Percentiles rank a stretch among this genome's conserved stretches.
phyloP scores from a whole-genome alignment of 768 basidiomycete species.

The Mycena floridula region DNA sequence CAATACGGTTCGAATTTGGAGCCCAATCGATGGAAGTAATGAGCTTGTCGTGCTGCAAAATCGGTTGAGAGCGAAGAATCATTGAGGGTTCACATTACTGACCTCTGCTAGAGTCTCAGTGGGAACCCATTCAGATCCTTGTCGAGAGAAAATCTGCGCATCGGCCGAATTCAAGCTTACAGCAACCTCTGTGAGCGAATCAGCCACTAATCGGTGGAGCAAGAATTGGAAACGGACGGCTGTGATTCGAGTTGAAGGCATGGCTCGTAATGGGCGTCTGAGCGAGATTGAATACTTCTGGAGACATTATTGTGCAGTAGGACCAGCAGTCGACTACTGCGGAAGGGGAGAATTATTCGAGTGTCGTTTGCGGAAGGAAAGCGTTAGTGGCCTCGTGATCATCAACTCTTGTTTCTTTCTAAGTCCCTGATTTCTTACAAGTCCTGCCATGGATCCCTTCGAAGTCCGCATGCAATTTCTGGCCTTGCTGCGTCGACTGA shows the following conservation, averaged over 20 bases:
- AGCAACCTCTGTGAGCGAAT: slow-evolving; percentile 63
- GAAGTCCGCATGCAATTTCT: slow-evolving; percentile 76
- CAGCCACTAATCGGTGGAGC: slow-evolving; percentile 1
- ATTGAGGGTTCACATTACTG: slow-evolving; percentile 8
- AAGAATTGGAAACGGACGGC: slow-evolving; percentile 48
- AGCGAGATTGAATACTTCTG: slow-evolving; percentile 74
- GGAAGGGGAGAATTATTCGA: too few relatives aligned
- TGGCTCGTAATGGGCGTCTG: slow-evolving; percentile 84
- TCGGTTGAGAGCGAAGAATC: neutral
- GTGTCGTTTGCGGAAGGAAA: too few relatives aligned
- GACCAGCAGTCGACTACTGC: slow-evolving; percentile 17
- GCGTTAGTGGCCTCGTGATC: too few relatives aligned
- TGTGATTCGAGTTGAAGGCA: slow-evolving; percentile 84
- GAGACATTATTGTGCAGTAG: slow-evolving; percentile 49
- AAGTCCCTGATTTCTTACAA: too few relatives aligned
- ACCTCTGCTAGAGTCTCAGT: slow-evolving; percentile 86
- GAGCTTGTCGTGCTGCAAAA: slow-evolving; percentile 84
- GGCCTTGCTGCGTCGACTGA: slow-evolving; percentile 51
- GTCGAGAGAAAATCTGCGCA: slow-evolving; percentile 69
- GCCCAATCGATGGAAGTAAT: slow-evolving; percentile 99
- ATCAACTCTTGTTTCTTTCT: too few relatives aligned
- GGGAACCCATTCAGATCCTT: slow-evolving; percentile 62
- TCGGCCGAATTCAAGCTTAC: slow-evolving; percentile 89
- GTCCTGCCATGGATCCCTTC: slow-evolving; percentile 55
- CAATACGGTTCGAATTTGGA: slow-evolving; percentile 92